Conservation (phyloP, 2,329 filamentous ascomycete species). For the Cladophialophora bantiana region DNA sequence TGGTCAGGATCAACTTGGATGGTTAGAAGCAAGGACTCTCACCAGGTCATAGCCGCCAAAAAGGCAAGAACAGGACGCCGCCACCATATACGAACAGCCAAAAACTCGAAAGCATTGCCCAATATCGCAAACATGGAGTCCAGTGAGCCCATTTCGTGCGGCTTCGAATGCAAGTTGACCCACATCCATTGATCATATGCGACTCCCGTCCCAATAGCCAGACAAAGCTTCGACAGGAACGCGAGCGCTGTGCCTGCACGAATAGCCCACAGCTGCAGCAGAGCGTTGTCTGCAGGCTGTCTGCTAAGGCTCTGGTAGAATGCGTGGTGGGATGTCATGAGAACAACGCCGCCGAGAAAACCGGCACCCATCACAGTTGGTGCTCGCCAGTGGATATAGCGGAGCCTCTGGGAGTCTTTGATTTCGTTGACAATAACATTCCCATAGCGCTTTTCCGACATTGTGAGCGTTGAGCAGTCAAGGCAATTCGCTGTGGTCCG, state of each 20-base stretch:
- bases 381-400: constrained; percentile 27
- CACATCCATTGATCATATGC: constrained; percentile 33
- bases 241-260: constrained; percentile 28
- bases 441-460: constrained; percentile 10
- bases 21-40: background rate
- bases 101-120: constrained; percentile 26
- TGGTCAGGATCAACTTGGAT: background rate
- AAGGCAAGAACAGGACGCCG: constrained; percentile 18
- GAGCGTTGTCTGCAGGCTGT: constrained; percentile 16
- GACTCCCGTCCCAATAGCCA: constrained; percentile 23
- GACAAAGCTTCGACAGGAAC: constrained; percentile 23
- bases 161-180: constrained; percentile 23
- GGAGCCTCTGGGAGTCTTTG: constrained; percentile 17
- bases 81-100: constrained; percentile 24
- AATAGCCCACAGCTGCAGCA: constrained; percentile 28
- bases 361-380: constrained; percentile 24
- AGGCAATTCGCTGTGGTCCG: background rate
- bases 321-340: constrained; percentile 25
- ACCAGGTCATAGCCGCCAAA: constrained; percentile 30
- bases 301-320: constrained; percentile 24
- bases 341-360: constrained; percentile 16
- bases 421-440: constrained; percentile 16
- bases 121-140: constrained; percentile 27
- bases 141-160: constrained; percentile 22
- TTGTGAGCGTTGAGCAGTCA: background rate